Base-by-base conservation (phyloP, 306 rosid genomes). In the Quercus ilex region DNA sequence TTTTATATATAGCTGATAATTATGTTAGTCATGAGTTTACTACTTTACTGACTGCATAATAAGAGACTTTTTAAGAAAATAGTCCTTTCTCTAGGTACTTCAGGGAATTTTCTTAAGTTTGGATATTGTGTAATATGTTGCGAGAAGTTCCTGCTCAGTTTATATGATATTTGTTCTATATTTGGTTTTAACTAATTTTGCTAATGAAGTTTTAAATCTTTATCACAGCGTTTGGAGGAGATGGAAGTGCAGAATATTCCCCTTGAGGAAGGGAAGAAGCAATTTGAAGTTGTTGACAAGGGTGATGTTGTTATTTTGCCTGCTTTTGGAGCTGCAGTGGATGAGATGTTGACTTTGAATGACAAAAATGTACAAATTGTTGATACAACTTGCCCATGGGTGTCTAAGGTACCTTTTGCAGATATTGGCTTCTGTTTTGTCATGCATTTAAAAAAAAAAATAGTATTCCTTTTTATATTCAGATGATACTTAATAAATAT, bases 351-450 rank as follows among this genome's bases (percentile, higher is more conserved):
- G 89, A 60, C 84, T 73, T 85, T 96, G 87, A 91, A 87, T 74
- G 94, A 90, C 43, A 91, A 89, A 81, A 84, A 86, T 64, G 96
- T 93, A 74, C 98, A 93, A 81, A 91, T 96, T 43, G 98, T 96
- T 78, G 99, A 96, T 82, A 96, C 99, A 65, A 93, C 98, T 84
- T 96, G 99, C 73, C 98, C 99, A 7, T 93, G 99, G 99, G 99
- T 96, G 77, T 87, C 99, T 26, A 96, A 96, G 99, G 99, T 95
- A 74, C 58, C 49, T 56, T 71, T 43, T 64, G 63, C 25, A 6
- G 51, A 49, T 55, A 74, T 68, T 83, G 55, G 71, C 26, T 43
- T 77, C 51, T 70, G 1, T 52, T 69, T 20, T 59, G 25, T 74
- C 9, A 4, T 62, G 49, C 57, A 52, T 78, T 41, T 41, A 2